A percentile compares a stretch with the other conserved stretches of the same genome.
Evolutionary conservation across 2,329 filamentous ascomycete species (phyloP).

Genomic region (Penicillium sp.): DNA sequence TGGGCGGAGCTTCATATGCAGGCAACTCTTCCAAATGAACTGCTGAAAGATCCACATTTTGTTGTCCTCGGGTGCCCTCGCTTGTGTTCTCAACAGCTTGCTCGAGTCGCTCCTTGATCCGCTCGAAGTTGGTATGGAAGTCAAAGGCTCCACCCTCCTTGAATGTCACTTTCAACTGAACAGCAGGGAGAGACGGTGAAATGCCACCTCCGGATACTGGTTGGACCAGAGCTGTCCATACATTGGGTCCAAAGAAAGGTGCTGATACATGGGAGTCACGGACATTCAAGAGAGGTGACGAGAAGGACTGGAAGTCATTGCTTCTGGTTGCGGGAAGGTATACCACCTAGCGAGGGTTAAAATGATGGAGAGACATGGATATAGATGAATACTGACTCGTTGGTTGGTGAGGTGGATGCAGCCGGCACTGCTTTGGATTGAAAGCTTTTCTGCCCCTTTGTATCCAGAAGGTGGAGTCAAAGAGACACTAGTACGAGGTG

Average conservation of each 20-base stretch:
- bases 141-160: constrained; percentile 94
- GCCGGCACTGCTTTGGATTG: constrained; percentile 71
- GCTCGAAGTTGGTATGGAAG: constrained; percentile 78
- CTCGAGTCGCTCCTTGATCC: constrained; percentile 77
- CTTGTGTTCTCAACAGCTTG: constrained; percentile 66
- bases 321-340: constrained; percentile 76
- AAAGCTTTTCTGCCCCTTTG: constrained; percentile 62
- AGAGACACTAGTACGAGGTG: constrained; percentile 73
- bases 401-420: constrained; percentile 81
- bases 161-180: constrained; percentile 85
- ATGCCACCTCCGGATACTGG: constrained; percentile 83
- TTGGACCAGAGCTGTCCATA: constrained; percentile 77
- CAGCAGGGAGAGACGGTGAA: constrained; percentile 66
- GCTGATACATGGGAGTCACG: constrained; percentile 82
- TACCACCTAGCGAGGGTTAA: constrained; percentile 63
- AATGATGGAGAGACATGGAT: constrained; percentile 8
- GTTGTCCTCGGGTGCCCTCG: constrained; percentile 44
- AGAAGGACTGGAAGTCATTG: constrained; percentile 76
- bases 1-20: constrained; percentile 69
- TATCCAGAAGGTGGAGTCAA: constrained; percentile 70
- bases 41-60: constrained; percentile 57
- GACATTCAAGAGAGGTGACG: constrained; percentile 80
- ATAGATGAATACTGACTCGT: constrained; percentile 58
- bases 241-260: constrained; percentile 90
- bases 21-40: constrained; percentile 85